A percentile compares a stretch with the other conserved stretches of the same genome.
phyloP scores from a whole-genome alignment of 352 stramenopile genomes.

The Globisporangium cystogenes region DNA sequence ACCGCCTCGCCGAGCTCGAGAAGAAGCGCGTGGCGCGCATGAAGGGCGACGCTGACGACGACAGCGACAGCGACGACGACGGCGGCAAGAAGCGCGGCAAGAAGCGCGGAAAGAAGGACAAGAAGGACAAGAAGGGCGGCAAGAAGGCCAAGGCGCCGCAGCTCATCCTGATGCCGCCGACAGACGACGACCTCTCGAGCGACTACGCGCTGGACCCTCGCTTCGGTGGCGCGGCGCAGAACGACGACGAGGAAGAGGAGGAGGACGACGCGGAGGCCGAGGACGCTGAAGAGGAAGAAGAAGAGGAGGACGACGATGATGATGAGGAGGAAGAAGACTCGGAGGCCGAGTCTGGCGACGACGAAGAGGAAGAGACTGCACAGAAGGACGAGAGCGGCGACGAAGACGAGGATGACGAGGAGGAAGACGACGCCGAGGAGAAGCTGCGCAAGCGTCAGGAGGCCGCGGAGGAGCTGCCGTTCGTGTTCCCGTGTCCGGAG shows the following conservation, averaged over 20 bases:
- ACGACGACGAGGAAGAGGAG: constrained; percentile 31
- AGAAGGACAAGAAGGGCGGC: constrained; percentile 27
- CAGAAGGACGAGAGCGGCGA: constrained; percentile 45
- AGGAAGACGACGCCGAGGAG: constrained; percentile 40
- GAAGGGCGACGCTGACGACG: constrained; percentile 83
- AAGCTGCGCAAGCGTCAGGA: constrained; percentile 40
- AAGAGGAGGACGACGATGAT: too few species aligned
- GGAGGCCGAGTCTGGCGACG: constrained; percentile 64
- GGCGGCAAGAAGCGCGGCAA: too few species aligned
- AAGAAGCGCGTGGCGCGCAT: constrained; percentile 92
- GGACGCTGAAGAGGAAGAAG: constrained; percentile 29
- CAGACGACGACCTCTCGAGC: constrained; percentile 89
- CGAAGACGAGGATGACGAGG: constrained; percentile 84
- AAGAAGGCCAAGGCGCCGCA: constrained; percentile 27
- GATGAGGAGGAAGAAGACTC: constrained; percentile 34
- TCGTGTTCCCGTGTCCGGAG: constrained; percentile 93
- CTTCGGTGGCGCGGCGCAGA: constrained; percentile 40
- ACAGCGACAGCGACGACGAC: constrained; percentile 54
- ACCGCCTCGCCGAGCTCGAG: constrained; percentile 90
- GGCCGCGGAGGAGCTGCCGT: constrained; percentile 85
- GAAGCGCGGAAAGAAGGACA: constrained; percentile 40
- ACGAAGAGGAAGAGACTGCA: constrained; percentile 40
- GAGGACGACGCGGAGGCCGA: constrained; percentile 21
- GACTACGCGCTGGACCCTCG: constrained; percentile 70
- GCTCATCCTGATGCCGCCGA: constrained; percentile 72